A percentile compares a stretch with the other conserved stretches of the same genome.
Evolutionary conservation across 805 yeast genomes (phyloP).

Genomic region (Saccharomycopsis sp.): DNA sequence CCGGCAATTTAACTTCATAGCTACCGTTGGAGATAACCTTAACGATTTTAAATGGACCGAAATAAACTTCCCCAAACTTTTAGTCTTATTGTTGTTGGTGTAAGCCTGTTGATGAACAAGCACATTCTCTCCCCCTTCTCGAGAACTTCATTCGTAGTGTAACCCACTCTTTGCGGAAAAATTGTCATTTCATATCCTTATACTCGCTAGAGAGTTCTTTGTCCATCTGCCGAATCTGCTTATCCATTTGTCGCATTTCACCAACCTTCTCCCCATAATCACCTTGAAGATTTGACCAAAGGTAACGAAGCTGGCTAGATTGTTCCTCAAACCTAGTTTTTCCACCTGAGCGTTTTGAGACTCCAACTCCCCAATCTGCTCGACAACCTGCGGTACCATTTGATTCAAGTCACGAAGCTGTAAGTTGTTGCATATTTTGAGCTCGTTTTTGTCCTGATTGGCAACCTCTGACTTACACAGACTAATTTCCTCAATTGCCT

Average conservation of each 20-base stretch:
- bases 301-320: conserved; percentile 42
- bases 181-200: conserved; percentile 53
- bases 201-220: conserved; percentile 67
- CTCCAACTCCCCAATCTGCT: conserved; percentile 39
- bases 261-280: conserved; percentile 74
- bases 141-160: conserved; percentile 70
- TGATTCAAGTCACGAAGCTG: conserved; percentile 10
- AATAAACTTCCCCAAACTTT: too few relatives aligned
- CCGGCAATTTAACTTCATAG: too few relatives aligned
- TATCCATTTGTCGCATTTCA: conserved; percentile 75
- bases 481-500: conserved; percentile 7
- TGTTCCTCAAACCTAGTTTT: conserved; percentile 54
- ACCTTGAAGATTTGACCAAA: conserved; percentile 51
- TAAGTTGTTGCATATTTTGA: conserved; percentile 18
- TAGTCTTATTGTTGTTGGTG: too few relatives aligned
- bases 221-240: conserved; percentile 51
- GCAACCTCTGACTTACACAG: conserved; percentile 8
- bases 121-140: too few relatives aligned
- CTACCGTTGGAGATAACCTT: too few relatives aligned
- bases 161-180: conserved; percentile 65
- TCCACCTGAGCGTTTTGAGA: conserved; percentile 53
- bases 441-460: conserved; percentile 17
- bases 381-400: conserved; percentile 23
- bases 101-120: too few relatives aligned
- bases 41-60: too few relatives aligned